Evolutionary conservation across 129 eudicot genomes (phyloP), one percentile per base, ranked within the genome.

Genomic region (Smallanthus sonchifolius): DNA sequence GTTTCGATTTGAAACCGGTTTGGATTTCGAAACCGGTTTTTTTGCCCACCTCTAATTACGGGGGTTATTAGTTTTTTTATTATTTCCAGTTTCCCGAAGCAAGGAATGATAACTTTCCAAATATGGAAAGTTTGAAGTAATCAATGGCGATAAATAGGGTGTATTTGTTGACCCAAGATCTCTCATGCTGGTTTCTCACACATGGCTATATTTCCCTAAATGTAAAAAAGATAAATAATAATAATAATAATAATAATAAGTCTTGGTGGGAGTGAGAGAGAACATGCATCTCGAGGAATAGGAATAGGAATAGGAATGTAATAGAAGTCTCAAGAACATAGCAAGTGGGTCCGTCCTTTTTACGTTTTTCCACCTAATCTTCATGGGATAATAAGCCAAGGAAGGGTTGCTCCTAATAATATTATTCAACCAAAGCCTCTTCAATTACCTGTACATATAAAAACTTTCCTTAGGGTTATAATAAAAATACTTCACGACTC

Each of bases 221-320:
- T 66, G 34, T 65, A 20, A 48, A n/a, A n/a, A n/a, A n/a, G n/a
- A n/a, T n/a, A n/a, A n/a, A n/a, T n/a, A n/a, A n/a, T n/a, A n/a
- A n/a, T n/a, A n/a, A n/a, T n/a, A n/a, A n/a, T n/a, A n/a, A n/a
- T n/a, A n/a, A n/a, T n/a, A 11, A 72, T 30, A 52, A 11, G 28
- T 60, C 80, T 87, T 81, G 92, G 63, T 77, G 65, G 51, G 30
- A 24, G 30, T 24, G 30, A 1, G 30, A 80, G 30, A 1, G 30
- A 80, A 77, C 95, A 80, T 88, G 78, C 95, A 88, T 88, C 92
- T 91, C 92, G 91, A 87, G 94, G 84, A 24, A 24, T 24, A 62
- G 42, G 38, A 71, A 42, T 34, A 87, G 94, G 84, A 24, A 24
- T 24, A 62, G 42, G 38, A 71, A 42, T 34, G 69, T 66, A 13